Conservation (phyloP, 805 yeast genomes). For the Diddensiella caesifluorescens region DNA sequence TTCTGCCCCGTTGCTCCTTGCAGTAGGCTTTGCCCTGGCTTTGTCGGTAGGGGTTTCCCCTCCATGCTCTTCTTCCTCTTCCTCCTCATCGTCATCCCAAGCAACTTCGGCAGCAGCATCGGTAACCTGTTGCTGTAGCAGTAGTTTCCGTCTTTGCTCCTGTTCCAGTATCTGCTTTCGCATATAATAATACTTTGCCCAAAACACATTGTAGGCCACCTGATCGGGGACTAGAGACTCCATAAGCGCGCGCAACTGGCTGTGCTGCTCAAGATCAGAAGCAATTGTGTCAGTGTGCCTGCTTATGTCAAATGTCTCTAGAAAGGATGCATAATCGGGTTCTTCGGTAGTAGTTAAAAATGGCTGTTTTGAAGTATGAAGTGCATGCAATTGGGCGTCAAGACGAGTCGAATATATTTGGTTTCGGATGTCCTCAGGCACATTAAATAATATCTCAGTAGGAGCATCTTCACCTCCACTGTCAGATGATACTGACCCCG, state of each 20-base stretch:
- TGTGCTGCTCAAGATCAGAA: constrained; percentile 42
- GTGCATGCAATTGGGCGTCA: constrained; percentile 55
- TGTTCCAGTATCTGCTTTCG: constrained; percentile 49
- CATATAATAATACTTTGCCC: constrained; percentile 64
- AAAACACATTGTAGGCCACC: constrained; percentile 56
- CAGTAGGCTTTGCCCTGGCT: constrained; percentile 10
- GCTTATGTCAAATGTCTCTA: constrained; percentile 40
- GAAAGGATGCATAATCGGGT: constrained; percentile 34
- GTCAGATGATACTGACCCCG: constrained; percentile 13
- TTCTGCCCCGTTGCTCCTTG: constrained; percentile 12
- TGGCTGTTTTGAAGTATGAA: constrained; percentile 46
- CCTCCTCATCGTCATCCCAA: constrained; percentile 36
- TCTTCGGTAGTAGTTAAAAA: constrained; percentile 36
- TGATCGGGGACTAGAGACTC: constrained; percentile 61
- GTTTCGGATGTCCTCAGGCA: constrained; percentile 35
- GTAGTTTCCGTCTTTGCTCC: constrained; percentile 61
- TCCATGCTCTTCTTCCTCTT: constrained; percentile 33
- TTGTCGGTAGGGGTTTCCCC: background rate
- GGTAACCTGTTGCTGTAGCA: constrained; percentile 42
- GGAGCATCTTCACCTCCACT: constrained; percentile 32
- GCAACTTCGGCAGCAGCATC: constrained; percentile 30
- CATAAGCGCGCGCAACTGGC: constrained; percentile 51
- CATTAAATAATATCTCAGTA: constrained; percentile 41
- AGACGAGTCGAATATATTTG: constrained; percentile 47
- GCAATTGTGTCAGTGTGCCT: constrained; percentile 48